phyloP scores from a whole-genome alignment of 805 yeast species.

The Wickerhamiella musiphila region DNA sequence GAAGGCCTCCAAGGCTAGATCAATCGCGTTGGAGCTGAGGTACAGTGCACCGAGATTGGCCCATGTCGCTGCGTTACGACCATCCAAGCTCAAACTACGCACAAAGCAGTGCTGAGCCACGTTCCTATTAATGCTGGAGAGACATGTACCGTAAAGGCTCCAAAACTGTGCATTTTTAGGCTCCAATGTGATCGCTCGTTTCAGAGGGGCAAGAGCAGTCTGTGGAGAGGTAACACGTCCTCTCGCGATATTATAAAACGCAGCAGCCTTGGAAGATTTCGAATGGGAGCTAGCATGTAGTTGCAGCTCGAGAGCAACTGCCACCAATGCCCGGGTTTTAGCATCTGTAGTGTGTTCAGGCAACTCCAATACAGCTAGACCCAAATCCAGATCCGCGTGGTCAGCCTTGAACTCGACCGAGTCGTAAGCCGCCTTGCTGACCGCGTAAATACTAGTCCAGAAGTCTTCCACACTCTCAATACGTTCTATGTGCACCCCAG shows the following conservation, averaged over 20 bases:
- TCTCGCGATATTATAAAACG: constrained; percentile 55
- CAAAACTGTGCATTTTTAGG: constrained; percentile 55
- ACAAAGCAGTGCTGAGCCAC: constrained; percentile 89
- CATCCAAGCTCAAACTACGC: constrained; percentile 54
- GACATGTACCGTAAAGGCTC: constrained; percentile 68
- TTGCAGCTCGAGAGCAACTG: constrained; percentile 4
- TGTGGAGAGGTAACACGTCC: constrained; percentile 28
- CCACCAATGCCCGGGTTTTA: too few species aligned
- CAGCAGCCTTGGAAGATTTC: constrained; percentile 22
- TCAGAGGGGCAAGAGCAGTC: constrained; percentile 38
- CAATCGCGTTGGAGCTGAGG: constrained; percentile 46
- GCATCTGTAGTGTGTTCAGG: not conserved
- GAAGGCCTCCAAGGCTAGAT: constrained; percentile 57
- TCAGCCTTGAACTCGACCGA: not conserved
- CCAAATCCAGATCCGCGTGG: not conserved
- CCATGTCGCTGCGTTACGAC: constrained; percentile 59
- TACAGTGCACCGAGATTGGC: constrained; percentile 66
- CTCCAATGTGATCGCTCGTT: constrained; percentile 56
- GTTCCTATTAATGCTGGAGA: constrained; percentile 42
- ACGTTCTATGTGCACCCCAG: constrained; percentile 34
- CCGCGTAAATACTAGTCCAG: too few species aligned
- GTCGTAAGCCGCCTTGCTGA: too few species aligned
- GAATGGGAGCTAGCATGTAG: constrained; percentile 2
- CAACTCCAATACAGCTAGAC: not conserved
- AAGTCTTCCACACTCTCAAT: constrained; percentile 15